phyloP scores from a whole-genome alignment of 1,284 basidiomycete species.

The Phellopilus nigrolimitatus region DNA sequence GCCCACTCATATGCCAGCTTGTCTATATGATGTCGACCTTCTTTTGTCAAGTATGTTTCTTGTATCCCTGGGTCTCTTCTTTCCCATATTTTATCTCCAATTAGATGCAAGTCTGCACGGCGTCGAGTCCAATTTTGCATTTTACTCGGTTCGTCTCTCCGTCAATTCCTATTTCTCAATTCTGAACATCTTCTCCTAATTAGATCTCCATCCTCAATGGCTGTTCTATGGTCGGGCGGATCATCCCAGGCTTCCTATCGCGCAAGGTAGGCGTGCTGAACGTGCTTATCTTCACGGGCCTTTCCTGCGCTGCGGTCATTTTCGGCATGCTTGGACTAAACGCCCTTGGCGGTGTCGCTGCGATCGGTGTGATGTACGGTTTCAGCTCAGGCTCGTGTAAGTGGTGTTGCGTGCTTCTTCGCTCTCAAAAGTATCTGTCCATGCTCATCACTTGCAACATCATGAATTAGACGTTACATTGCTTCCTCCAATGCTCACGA shows the following conservation, averaged over 20 bases:
- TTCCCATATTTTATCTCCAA: constrained; percentile 42
- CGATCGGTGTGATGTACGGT: constrained; percentile 46
- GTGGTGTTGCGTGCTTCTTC: constrained; percentile 20
- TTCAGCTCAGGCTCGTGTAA: constrained; percentile 45
- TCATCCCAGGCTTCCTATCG: constrained; percentile 35
- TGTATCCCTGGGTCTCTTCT: constrained; percentile 34
- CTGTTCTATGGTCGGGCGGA: constrained; percentile 36
- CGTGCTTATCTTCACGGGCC: constrained; percentile 33
- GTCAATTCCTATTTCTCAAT: constrained; percentile 1
- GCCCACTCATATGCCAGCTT: not conserved
- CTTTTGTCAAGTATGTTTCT: constrained; percentile 29
- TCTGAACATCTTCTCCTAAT: not conserved
- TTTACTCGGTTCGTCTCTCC: constrained; percentile 21
- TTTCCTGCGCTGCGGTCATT: constrained; percentile 33
- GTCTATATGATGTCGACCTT: not conserved
- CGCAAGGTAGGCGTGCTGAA: constrained; percentile 36
- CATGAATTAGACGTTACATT: constrained; percentile 34
- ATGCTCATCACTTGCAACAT: not conserved
- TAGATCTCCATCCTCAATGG: constrained; percentile 38
- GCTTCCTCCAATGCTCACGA: constrained; percentile 36
- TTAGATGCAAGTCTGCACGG: constrained; percentile 31
- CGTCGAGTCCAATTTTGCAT: constrained; percentile 16
- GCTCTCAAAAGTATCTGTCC: constrained; percentile 5
- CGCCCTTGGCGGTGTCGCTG: constrained; percentile 35
- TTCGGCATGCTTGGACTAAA: constrained; percentile 40